Evolutionary conservation across 352 stramenopile genomes (phyloP), one percentile per base, ranked within the genome.

Genomic region (Globisporangium viniferum): DNA sequence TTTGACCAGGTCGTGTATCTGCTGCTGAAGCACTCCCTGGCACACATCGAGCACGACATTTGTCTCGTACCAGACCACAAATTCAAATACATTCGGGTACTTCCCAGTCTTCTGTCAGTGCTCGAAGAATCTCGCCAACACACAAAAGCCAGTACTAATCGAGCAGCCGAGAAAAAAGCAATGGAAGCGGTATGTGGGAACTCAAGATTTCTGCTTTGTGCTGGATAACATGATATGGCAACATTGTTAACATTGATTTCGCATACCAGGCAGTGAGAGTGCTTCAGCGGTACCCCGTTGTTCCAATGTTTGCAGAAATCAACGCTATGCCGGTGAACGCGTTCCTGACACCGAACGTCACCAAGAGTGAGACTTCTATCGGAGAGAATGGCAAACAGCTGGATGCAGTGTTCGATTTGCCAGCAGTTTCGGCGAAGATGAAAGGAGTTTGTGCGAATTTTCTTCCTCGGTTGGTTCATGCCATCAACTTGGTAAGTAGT

Each of bases 1-100:
- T 90, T 86, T 39, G 78, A 86, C 20, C 80, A 89, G 55, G 81
- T 92, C 18, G 73, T 82, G 10, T 86, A 81, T 59, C 62, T 90
- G 53, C 64, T 92, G 18, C 41, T 91, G 5, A 81, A 78, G 39
- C 80, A 87, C 33, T 89, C 78, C 51, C 41, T 89, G 10, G 55
- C 44, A 7, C 74, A 84, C 53, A 64, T 90, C 12, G 81, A 89
- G 31, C 69, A 77, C 18, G 72, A 75, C 33, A 64, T 64, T 3
- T 85, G 70, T 41, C 63, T 77, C 4, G 64, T 68, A 5, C 81
- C 83, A 10, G 59, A 71, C 15, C 67, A 76, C 7, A 74, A 70
- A 31, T 90, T 91, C 65, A 84, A 83, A 64, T 87, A 70, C 57
- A 77, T 91, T 56, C 77, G 81, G 1, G 65, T 82, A 20, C 56